Evolutionary conservation across 202 grass and related monocot species (phyloP).

Genomic region (Eragrostis tef): DNA sequence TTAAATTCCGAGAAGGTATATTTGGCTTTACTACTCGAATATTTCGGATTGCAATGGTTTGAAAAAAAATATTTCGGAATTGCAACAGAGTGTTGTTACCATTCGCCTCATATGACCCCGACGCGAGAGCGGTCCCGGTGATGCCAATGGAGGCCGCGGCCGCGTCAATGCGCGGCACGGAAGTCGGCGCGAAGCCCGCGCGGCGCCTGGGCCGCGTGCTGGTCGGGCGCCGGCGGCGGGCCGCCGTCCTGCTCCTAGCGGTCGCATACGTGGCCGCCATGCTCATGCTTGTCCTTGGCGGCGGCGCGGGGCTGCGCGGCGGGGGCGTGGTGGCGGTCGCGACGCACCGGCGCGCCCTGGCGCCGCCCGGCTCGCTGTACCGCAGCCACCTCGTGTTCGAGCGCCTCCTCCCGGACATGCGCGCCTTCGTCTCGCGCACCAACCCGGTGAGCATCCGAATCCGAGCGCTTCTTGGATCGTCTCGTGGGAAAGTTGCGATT

Average conservation of each 20-base stretch:
- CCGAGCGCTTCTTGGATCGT: background rate
- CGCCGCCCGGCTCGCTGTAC: constrained; percentile 70
- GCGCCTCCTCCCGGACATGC: constrained; percentile 75
- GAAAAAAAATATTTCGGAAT: too few relatives aligned
- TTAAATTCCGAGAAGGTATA: too few relatives aligned
- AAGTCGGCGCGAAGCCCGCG: constrained; percentile 4
- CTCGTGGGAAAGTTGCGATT: background rate
- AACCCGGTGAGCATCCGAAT: constrained; percentile 19
- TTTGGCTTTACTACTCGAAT: too few relatives aligned
- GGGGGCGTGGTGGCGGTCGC: constrained; percentile 41
- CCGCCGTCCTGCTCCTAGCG: constrained; percentile 54
- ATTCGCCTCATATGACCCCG: constrained; percentile 34
- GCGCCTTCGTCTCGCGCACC: constrained; percentile 37
- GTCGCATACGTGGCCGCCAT: constrained; percentile 51
- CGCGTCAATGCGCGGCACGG: constrained; percentile 45
- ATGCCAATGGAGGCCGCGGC: constrained; percentile 18
- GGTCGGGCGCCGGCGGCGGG: constrained; percentile 48
- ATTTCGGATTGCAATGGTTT: too few relatives aligned
- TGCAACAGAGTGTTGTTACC: too few relatives aligned
- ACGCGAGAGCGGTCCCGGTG: background rate
- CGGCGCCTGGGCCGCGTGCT: constrained; percentile 40
- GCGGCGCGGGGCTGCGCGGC: constrained; percentile 19
- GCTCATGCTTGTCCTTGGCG: constrained; percentile 51
- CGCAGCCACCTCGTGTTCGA: constrained; percentile 78
- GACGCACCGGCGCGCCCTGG: constrained; percentile 35